phyloP scores from a whole-genome alignment of 345 rosid genomes.

The Eucalyptus cladocalyx region DNA sequence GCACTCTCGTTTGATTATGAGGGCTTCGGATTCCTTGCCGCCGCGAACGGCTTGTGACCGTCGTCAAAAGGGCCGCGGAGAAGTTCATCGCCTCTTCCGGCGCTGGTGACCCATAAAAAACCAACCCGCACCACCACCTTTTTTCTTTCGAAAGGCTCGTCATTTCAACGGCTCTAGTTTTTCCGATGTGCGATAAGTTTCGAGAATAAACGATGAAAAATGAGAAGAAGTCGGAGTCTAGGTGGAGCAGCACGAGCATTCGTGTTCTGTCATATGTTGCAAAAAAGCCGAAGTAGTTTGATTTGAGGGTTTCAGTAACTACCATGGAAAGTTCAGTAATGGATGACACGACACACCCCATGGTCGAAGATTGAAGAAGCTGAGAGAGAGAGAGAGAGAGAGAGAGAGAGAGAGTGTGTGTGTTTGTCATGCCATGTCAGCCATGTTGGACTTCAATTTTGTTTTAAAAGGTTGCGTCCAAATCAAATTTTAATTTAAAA shows the following conservation, averaged over 20 bases:
- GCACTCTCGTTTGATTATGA: background rate
- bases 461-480: background rate
- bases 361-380: background rate
- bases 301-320: background rate
- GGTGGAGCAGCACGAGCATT: background rate
- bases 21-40: background rate
- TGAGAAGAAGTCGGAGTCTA: background rate
- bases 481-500: background rate
- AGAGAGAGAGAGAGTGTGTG: background rate
- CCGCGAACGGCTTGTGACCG: background rate
- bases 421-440: background rate
- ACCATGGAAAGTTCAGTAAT: conserved; percentile 11
- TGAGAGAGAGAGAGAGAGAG: background rate
- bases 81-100: background rate
- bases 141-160: conserved; percentile 61
- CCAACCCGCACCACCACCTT: conserved; percentile 67
- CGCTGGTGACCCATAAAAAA: background rate
- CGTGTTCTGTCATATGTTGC: background rate
- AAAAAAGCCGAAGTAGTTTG: background rate
- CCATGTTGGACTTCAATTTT: background rate
- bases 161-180: conserved; percentile 18
- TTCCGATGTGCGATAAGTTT: background rate
- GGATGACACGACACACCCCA: conserved; percentile 24
- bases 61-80: background rate
- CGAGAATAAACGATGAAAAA: background rate